These are phyloP conservation scores for Diaporthe destruens DNA, from an alignment of 2,329 filamentous ascomycete genomes.

Conservation along the genomic window DNA sequence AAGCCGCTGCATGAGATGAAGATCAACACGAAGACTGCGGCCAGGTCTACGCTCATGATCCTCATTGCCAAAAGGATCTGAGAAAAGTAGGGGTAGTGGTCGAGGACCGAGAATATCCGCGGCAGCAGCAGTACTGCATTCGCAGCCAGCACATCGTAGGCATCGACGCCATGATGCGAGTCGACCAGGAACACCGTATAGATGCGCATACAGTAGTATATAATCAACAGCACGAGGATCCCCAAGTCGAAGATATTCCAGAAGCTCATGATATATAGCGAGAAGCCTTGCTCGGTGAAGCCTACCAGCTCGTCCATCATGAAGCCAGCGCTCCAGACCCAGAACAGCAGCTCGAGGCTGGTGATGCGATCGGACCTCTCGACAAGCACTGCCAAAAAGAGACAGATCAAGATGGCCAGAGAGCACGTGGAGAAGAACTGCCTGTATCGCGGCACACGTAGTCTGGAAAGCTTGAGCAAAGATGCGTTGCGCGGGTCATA, in stretches of 20 bases:
- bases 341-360: conserved; percentile 87
- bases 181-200: conserved; percentile 89
- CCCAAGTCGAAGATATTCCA: conserved; percentile 97
- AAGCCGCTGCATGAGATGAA: conserved; percentile 93
- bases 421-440: conserved; percentile 92
- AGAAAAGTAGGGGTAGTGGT: conserved; percentile 96
- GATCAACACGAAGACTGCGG: conserved; percentile 86
- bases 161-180: conserved; percentile 79
- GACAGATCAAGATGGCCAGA: conserved; percentile 83
- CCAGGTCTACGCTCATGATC: conserved; percentile 91
- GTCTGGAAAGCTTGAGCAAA: conserved; percentile 88
- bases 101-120: conserved; percentile 90
- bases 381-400: conserved; percentile 86
- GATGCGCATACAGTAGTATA: conserved; percentile 90
- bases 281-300: conserved; percentile 97
- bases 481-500: conserved; percentile 94
- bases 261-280: conserved; percentile 96
- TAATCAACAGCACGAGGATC: conserved; percentile 85
- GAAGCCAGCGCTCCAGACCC: conserved; percentile 97
- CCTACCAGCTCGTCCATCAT: conserved; percentile 97
- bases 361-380: conserved; percentile 85
- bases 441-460: conserved; percentile 91
- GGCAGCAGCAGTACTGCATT: conserved; percentile 92
- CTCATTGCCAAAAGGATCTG: conserved; percentile 94
- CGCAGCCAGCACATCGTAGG: conserved; percentile 93